Base-by-base conservation (phyloP, 345 rosid species). In the Psidium friedrichsthalianum region DNA sequence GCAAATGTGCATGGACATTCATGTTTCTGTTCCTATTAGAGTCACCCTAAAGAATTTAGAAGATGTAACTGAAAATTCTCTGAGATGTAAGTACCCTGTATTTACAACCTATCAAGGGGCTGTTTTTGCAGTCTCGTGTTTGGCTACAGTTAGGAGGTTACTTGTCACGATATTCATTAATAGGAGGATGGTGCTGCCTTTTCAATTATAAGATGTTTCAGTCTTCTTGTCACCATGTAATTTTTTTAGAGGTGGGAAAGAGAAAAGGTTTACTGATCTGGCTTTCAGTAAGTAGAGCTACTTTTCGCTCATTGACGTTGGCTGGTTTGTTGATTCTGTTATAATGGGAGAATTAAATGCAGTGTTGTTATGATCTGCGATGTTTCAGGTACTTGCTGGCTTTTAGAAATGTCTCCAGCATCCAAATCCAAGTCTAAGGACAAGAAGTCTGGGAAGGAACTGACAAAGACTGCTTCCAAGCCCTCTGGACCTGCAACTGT, bases 381-480 rank as follows among this genome's bases (percentile, higher is more conserved):
- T 13, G 84, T 82, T 29, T 16, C 56, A 82, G 56, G 58, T 82
- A 52, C 29, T 51, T 49, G 6, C 49, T 29, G 6, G n/a, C 42
- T 82, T 51, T 82, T 25, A 14, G 56, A 53, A 87, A 96, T 96
- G 99, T 94, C 98, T 90, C 92, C 93, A 74, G 92, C 88, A 47
- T 88, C 96, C 82, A 95, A 90, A 85, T 88, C 94, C 12, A 94
- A 94, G 92, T 90, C 98, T 12, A 95, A 94, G 93, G 98, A 95
- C 84, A 96, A 91, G 90, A 95, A 90, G 88, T 87, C 90, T 82
- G 86, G 89, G 92, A 96, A 96, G 87, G 98, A 96, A 86, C 88
- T 92, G 52, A 92, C 87, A 86, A 95, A 94, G 92, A 86, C 92
- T 86, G 84, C 91, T 69, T 85, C 88, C 80, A 95, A 92, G 92